These are phyloP conservation scores for Xylaria sp. DNA, from an alignment of 2,329 filamentous ascomycete genomes.

Conservation along the genomic window DNA sequence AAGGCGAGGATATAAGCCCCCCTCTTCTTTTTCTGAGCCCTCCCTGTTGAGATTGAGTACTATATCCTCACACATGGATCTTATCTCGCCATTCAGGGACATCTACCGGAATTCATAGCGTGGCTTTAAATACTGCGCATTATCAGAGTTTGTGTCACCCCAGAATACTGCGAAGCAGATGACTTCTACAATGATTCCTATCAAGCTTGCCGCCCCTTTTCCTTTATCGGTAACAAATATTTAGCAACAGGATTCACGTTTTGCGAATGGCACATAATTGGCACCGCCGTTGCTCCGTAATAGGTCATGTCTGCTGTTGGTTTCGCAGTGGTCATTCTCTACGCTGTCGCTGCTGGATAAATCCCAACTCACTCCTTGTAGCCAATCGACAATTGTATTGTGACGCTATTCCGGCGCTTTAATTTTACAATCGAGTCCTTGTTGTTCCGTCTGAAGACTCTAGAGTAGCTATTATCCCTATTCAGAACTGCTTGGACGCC, in stretches of 20 bases:
- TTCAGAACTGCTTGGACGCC: neutral
- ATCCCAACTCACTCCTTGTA: neutral
- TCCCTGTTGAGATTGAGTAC: neutral
- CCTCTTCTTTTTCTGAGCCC: neutral
- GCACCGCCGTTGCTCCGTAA: neutral
- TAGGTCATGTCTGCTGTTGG: neutral
- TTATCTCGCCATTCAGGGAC: neutral
- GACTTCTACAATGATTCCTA: neutral
- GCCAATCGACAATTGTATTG: neutral
- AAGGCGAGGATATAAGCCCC: neutral
- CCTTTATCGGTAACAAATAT: neutral
- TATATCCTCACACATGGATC: neutral
- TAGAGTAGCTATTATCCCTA: neutral
- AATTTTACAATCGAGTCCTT: neutral
- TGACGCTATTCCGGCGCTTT: neutral
- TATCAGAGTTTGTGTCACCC: neutral
- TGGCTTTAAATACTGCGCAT: neutral
- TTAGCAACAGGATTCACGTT: neutral
- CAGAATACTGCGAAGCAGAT: neutral
- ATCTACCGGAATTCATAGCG: neutral
- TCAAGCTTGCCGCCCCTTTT: neutral
- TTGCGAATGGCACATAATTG: neutral
- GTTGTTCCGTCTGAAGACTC: neutral
- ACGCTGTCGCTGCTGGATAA: neutral
- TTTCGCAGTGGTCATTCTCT: neutral